phyloP scores from a whole-genome alignment of 2,329 filamentous ascomycete genomes.

The Pseudocercospora eumusae region DNA sequence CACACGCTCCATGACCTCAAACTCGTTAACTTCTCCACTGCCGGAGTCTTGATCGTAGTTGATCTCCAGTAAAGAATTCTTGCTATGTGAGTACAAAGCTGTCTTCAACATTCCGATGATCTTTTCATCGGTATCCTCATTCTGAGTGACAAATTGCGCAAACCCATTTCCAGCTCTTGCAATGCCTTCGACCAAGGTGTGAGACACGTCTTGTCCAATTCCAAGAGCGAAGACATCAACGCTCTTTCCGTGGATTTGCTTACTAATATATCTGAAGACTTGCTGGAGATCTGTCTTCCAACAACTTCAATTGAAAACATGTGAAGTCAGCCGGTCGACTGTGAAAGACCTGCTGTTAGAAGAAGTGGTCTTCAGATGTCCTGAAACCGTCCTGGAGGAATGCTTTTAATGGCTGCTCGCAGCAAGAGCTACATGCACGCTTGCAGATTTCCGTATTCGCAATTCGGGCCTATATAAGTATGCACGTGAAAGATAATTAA shows the following conservation, averaged over 20 bases:
- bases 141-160: slow-evolving; percentile 60
- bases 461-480: too few species aligned
- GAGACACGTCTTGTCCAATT: slow-evolving; percentile 57
- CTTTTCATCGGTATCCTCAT: slow-evolving; percentile 68
- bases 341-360: too few species aligned
- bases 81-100: slow-evolving; percentile 65
- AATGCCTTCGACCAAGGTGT: slow-evolving; percentile 60
- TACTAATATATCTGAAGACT: slow-evolving; percentile 53
- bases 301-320: too few species aligned
- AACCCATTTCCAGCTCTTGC: slow-evolving; percentile 61
- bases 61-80: slow-evolving; percentile 64
- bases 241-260: slow-evolving; percentile 44
- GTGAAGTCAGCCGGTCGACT: too few species aligned
- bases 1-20: slow-evolving; percentile 63
- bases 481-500: too few species aligned
- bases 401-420: too few species aligned
- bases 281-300: neutral
- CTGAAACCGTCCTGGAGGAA: too few species aligned
- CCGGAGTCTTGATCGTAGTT: slow-evolving; percentile 51
- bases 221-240: slow-evolving; percentile 58
- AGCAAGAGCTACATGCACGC: too few species aligned
- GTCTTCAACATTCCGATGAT: slow-evolving; percentile 74
- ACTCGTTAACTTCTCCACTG: slow-evolving; percentile 52
- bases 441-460: too few species aligned
- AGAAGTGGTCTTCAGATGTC: too few species aligned